Evolutionary conservation across 495 filamentous ascomycete species (phyloP), one percentile per base, ranked within the genome.

Genomic region (Echria macrotheca): DNA sequence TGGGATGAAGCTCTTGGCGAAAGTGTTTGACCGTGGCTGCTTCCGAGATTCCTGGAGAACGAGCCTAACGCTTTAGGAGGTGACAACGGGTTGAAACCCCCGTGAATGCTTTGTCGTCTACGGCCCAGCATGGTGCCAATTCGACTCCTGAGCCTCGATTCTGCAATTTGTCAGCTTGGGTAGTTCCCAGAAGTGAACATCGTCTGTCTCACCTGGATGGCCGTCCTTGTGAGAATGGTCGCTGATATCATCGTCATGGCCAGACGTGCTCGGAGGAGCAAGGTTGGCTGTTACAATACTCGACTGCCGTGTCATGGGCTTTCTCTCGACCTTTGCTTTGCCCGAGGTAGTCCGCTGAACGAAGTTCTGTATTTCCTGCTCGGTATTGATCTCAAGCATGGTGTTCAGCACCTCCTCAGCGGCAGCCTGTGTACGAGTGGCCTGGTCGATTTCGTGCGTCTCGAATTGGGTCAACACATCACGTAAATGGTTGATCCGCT

Each of bases 391-490:
- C 53, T 95, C 94, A 25, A 99, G 76, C 53, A 99, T 75, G 12
- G 80, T 77, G 50, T 90, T 91, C 52, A 99, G 60, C 44, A 87
- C 91, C 48, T 81, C 78, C 66, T 96, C 90, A 17, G 89, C 84
- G 17, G 82, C 79, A 58, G 82, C 71, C 51, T 87, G 81, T 53
- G 78, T 84, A 32, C 83, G 77, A 59, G 95, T 88, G 11, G 94
- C 81, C 55, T 86, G 82, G 64, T 99, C 94, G 10, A 88, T 77
- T 63, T 96, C 91, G 61, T 95, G 87, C 9, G 94, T 99, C 65
- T 93, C 82, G 50, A 87, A 82, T 56, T 95, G 93, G 1, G 93
- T 97, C 32, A 99, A 76, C 44, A 87, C 83, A 67, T 97, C 91
- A 36, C 93, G 86, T 43, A 99, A 74, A 65, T 95, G 86, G 64